Evolutionary conservation across 2,329 filamentous ascomycete species (phyloP).

Genomic region (Basipetospora sp.): DNA sequence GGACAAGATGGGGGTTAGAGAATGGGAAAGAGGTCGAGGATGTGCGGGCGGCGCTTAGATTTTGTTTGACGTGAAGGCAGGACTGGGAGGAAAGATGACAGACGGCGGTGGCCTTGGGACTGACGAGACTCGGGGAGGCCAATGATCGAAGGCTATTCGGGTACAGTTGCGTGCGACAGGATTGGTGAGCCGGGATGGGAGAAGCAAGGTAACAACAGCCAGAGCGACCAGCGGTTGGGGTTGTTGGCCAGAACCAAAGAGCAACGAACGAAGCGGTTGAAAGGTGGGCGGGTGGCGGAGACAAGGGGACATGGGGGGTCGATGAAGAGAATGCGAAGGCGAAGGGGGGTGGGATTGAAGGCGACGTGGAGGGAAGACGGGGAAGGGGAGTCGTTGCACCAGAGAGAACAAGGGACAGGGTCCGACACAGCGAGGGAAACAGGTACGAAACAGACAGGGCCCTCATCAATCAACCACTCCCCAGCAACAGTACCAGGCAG

Average conservation of each 20-base stretch:
- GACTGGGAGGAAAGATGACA: not conserved
- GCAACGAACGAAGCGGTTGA: too few relatives aligned
- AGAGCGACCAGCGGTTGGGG: too few relatives aligned
- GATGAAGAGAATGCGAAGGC: too few relatives aligned
- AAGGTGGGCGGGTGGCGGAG: conserved; percentile 1
- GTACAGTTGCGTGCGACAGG: not conserved
- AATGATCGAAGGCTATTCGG: not conserved
- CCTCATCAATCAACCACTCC: not conserved
- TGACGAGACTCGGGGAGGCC: not conserved
- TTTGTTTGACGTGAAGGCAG: conserved; percentile 4
- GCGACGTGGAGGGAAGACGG: not conserved
- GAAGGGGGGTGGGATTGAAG: not conserved
- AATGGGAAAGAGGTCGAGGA: conserved; percentile 1
- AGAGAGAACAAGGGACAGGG: conserved; percentile 2
- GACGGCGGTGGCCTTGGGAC: not conserved
- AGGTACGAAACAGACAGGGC: conserved; percentile 5
- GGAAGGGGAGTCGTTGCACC: not conserved
- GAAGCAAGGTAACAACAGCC: too few relatives aligned
- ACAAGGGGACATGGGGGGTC: not conserved
- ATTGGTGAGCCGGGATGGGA: too few relatives aligned
- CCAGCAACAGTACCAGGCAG: too few relatives aligned
- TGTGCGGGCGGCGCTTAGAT: conserved; percentile 6
- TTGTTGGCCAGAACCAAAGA: too few relatives aligned
- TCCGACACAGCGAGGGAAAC: conserved; percentile 6
- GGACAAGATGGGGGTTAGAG: conserved; percentile 3